A percentile compares a stretch with the other conserved stretches of the same genome.
Conservation (phyloP, 179 eudicot species). For the Heliamphora pulchella region DNA sequence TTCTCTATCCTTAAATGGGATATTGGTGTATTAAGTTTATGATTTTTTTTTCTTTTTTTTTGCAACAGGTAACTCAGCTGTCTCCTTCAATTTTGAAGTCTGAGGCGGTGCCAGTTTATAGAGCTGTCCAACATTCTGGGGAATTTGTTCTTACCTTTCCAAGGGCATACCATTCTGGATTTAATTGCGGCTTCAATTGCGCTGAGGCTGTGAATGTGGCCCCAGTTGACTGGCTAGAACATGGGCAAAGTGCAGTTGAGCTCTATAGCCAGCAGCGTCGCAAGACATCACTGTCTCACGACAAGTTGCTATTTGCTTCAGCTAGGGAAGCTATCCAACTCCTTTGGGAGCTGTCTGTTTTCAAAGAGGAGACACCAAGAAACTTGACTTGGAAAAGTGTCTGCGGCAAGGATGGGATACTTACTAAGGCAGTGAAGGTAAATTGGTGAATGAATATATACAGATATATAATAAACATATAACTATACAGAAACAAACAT, state of each 20-base stretch:
- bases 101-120: constrained; percentile 52
- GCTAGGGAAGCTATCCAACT: constrained; percentile 40
- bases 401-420: constrained; percentile 49
- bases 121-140: constrained; percentile 48
- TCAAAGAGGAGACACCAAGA: constrained; percentile 23
- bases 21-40: not conserved
- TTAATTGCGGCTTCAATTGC: constrained; percentile 63
- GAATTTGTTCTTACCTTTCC: constrained; percentile 65
- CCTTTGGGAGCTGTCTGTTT: constrained; percentile 30
- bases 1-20: not conserved
- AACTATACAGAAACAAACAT: too few species aligned
- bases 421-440: constrained; percentile 48
- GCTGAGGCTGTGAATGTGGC: constrained; percentile 76
- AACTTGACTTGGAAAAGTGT: constrained; percentile 40
- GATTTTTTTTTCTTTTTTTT: not conserved
- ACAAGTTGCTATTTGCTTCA: constrained; percentile 49
- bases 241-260: constrained; percentile 61
- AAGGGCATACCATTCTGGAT: constrained; percentile 61
- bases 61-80: constrained; percentile 49
- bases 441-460: not conserved
- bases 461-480: too few species aligned
- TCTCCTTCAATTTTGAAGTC: constrained; percentile 52
- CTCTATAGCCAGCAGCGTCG: constrained; percentile 47
- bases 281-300: constrained; percentile 60
- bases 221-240: constrained; percentile 56